Evolutionary conservation across 1,139 yeast genomes (phyloP).

Genomic region (Lizanozyma gosingica): DNA sequence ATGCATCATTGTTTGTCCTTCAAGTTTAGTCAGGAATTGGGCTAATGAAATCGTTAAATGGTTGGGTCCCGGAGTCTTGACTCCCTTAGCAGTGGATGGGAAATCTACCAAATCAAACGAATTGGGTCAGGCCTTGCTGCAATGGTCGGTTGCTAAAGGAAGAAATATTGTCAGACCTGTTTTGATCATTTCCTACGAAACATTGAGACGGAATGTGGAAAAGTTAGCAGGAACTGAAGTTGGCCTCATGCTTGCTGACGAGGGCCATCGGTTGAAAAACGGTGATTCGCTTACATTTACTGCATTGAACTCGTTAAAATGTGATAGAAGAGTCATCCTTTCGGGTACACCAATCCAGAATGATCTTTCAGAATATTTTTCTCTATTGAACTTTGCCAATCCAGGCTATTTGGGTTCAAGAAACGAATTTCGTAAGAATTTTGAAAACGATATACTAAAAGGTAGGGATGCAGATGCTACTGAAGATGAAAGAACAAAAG

Average conservation of each 20-base stretch:
- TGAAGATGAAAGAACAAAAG: conserved; percentile 63
- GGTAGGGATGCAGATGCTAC: conserved; percentile 91
- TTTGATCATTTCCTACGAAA: conserved; percentile 90
- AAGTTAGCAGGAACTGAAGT: conserved; percentile 71
- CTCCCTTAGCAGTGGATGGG: conserved; percentile 91
- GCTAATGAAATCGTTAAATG: conserved; percentile 94
- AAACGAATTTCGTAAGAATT: conserved; percentile 74
- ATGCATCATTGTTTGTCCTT: conserved; percentile 92
- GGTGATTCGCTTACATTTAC: conserved; percentile 92
- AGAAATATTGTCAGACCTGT: conserved; percentile 90
- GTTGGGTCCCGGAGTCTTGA: conserved; percentile 86
- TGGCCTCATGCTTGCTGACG: conserved; percentile 89
- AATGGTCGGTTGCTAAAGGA: conserved; percentile 88
- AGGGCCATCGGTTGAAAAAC: conserved; percentile 91
- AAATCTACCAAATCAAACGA: conserved; percentile 62
- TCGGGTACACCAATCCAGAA: conserved; percentile 98
- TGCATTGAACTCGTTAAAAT: conserved; percentile 72
- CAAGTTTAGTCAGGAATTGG: conserved; percentile 92
- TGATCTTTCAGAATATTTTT: conserved; percentile 90
- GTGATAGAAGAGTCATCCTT: conserved; percentile 81
- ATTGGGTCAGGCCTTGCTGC: conserved; percentile 58
- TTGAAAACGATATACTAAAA: conserved; percentile 67
- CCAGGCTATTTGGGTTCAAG: conserved; percentile 90
- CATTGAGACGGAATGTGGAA: conserved; percentile 78
- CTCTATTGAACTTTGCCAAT: conserved; percentile 84